phyloP scores from a whole-genome alignment of 257 asterid genomes.

The Lavandula angustifolia region DNA sequence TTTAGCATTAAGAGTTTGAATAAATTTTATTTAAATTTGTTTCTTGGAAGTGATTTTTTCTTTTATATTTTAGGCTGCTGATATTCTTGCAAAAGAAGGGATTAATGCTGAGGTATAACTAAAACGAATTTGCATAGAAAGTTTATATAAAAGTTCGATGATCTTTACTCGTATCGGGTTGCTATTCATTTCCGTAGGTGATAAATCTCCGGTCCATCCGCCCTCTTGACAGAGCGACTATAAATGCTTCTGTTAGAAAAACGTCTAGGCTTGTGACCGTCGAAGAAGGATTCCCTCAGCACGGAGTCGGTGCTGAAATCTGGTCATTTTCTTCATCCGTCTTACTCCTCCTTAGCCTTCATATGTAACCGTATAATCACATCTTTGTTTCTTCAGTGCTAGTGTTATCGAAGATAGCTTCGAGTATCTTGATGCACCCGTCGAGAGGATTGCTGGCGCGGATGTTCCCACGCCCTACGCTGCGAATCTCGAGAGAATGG shows the following conservation, averaged over 20 bases:
- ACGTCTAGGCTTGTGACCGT: constrained; percentile 80
- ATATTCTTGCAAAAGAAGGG: constrained; percentile 81
- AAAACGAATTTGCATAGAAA: too few species aligned
- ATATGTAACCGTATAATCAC: not conserved
- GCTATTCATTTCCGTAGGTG: constrained; percentile 45
- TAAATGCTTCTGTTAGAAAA: constrained; percentile 77
- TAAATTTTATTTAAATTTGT: not conserved
- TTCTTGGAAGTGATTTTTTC: constrained; percentile 26
- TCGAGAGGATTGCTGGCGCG: constrained; percentile 89
- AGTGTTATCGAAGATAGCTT: constrained; percentile 78
- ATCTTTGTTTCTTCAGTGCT: constrained; percentile 51
- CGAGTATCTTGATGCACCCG: constrained; percentile 77
- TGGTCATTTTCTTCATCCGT: constrained; percentile 44
- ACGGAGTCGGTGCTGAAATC: constrained; percentile 90
- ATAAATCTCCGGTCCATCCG: constrained; percentile 79
- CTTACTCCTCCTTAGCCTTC: not conserved
- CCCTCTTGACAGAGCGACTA: constrained; percentile 75
- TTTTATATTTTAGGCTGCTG: constrained; percentile 66
- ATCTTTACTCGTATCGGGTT: not conserved
- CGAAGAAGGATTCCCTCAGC: constrained; percentile 93
- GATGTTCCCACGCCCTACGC: constrained; percentile 96
- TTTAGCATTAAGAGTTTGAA: not conserved
- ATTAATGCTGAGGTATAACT: constrained; percentile 72
- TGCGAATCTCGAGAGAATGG: constrained; percentile 84
- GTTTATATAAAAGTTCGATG: constrained; percentile 19